Evolutionary conservation across 2,329 filamentous ascomycete species (phyloP).

Genomic region (Hymenoscyphus fraxineus): DNA sequence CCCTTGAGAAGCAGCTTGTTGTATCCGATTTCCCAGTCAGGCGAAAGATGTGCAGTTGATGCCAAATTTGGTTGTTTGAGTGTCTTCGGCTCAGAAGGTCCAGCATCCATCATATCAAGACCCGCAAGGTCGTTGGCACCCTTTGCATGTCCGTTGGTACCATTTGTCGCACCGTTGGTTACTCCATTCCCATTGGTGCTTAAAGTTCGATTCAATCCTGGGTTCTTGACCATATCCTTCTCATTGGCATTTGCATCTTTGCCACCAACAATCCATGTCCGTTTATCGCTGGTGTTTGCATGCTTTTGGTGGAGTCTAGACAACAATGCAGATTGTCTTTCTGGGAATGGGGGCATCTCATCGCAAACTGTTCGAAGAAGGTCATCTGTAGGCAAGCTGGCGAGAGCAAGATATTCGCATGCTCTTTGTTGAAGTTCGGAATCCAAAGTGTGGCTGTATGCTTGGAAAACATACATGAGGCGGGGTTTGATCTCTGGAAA

Average conservation of each 20-base stretch:
- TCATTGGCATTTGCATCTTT: slow-evolving; percentile 87
- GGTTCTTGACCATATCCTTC: slow-evolving; percentile 75
- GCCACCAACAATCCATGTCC: slow-evolving; percentile 96
- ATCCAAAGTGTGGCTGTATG: slow-evolving; percentile 92
- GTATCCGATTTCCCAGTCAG: slow-evolving; percentile 90
- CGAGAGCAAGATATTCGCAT: slow-evolving; percentile 88
- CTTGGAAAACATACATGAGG: slow-evolving; percentile 80
- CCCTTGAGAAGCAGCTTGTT: slow-evolving; percentile 73
- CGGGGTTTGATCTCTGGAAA: slow-evolving; percentile 99
- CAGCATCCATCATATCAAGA: slow-evolving; percentile 68
- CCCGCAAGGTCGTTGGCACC: slow-evolving; percentile 69
- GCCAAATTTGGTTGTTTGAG: slow-evolving; percentile 76
- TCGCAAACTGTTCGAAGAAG: slow-evolving; percentile 91
- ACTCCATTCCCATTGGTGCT: slow-evolving; percentile 49
- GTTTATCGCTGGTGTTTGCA: slow-evolving; percentile 85
- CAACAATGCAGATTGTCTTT: slow-evolving; percentile 85
- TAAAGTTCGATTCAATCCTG: slow-evolving; percentile 82
- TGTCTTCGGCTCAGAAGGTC: slow-evolving; percentile 53
- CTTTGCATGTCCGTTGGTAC: slow-evolving; percentile 49
- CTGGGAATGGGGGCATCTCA: slow-evolving; percentile 98
- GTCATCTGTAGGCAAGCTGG: slow-evolving; percentile 83
- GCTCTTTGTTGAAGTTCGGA: slow-evolving; percentile 94
- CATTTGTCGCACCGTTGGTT: slow-evolving; percentile 44
- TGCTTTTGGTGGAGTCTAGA: slow-evolving; percentile 94
- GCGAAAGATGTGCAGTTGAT: slow-evolving; percentile 86